phyloP scores from a whole-genome alignment of 163 green algal genomes.

The Coccomyxa subellipsoidea region DNA sequence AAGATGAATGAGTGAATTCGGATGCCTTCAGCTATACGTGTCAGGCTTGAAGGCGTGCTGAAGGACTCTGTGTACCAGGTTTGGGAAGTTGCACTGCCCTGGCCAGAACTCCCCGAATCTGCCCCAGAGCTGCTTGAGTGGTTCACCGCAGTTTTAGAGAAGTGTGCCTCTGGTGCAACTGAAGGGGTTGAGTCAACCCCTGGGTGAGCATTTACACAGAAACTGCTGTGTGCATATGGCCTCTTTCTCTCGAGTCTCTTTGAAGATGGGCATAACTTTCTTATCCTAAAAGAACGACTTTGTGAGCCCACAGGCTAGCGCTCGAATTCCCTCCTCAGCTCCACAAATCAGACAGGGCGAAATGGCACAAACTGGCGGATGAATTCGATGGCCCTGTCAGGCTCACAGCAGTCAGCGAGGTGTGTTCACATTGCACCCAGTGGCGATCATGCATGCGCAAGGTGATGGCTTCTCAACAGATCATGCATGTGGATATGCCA shows the following conservation, averaged over 20 bases:
- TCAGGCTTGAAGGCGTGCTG: too few relatives aligned
- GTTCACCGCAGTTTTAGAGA: background rate
- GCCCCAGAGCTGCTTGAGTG: background rate
- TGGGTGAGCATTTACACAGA: background rate
- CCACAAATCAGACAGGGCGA: background rate
- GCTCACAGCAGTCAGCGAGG: background rate
- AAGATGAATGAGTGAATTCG: too few relatives aligned
- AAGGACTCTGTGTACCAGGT: too few relatives aligned
- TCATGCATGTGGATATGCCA: too few relatives aligned
- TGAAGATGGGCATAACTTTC: too few relatives aligned
- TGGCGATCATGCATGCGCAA: too few relatives aligned
- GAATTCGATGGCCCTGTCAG: background rate
- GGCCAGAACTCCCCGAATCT: background rate
- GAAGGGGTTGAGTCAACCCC: background rate
- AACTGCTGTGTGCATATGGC: too few relatives aligned
- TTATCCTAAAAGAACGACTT: background rate
- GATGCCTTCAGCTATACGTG: too few relatives aligned
- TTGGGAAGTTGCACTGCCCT: background rate
- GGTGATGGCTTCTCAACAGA: too few relatives aligned
- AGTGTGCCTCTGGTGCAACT: background rate
- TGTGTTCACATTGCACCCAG: background rate
- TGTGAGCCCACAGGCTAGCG: background rate
- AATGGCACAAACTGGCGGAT: background rate
- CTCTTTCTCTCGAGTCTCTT: too few relatives aligned
- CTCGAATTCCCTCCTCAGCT: background rate